These are phyloP conservation scores for Cyamopsis tetragonoloba DNA, from an alignment of 306 rosid genomes.

Conservation along the genomic window DNA sequence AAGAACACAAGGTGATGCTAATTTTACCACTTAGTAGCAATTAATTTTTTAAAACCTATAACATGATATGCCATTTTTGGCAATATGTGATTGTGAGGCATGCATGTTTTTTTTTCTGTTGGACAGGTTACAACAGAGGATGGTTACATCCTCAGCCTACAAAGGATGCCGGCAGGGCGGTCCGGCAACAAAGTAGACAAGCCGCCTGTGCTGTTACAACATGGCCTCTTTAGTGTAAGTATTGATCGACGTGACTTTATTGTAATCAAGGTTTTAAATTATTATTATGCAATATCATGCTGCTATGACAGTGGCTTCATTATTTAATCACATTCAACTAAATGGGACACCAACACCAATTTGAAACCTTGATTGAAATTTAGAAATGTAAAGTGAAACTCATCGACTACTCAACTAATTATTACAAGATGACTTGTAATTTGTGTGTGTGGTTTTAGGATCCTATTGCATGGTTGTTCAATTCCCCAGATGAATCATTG, in stretches of 20 bases:
- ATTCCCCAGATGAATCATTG: conserved; percentile 57
- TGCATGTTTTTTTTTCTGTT: background rate
- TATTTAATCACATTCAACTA: too few species aligned
- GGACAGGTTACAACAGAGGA: conserved; percentile 53
- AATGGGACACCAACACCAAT: too few species aligned
- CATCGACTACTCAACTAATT: background rate
- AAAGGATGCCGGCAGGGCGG: conserved; percentile 48
- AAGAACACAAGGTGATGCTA: conserved; percentile 64
- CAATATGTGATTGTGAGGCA: too few species aligned
- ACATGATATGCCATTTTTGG: background rate
- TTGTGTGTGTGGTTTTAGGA: conserved; percentile 36
- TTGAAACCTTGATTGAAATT: too few species aligned
- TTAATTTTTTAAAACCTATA: too few species aligned
- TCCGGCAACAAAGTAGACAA: conserved; percentile 33
- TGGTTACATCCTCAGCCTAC: conserved; percentile 60
- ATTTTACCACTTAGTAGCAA: too few species aligned
- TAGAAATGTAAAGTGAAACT: background rate
- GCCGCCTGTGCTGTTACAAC: conserved; percentile 57
- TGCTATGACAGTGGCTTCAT: too few species aligned
- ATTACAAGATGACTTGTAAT: background rate
- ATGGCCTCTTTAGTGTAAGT: conserved; percentile 57
- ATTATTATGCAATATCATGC: too few species aligned
- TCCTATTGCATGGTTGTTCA: conserved; percentile 52
- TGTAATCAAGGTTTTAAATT: too few species aligned
- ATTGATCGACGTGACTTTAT: too few species aligned